Evolutionary conservation across 2,329 filamentous ascomycete species (phyloP), one percentile per base, ranked within the genome.

Genomic region (Talaromyces piceae): DNA sequence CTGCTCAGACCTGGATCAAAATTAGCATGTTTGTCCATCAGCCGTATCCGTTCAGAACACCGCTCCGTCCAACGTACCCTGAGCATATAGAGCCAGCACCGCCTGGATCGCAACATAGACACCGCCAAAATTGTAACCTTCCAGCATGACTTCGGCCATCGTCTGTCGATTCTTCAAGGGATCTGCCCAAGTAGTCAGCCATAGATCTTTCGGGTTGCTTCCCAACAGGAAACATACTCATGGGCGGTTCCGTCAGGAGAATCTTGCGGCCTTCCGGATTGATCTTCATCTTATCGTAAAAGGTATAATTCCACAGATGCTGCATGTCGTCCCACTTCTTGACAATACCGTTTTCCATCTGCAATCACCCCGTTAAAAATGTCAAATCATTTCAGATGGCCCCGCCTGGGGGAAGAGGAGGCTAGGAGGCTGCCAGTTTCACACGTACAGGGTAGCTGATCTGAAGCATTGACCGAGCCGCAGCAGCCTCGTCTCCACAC

Each of bases 261-360:
- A 98, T 97, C 81, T 98, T 98, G 72, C 91, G 89, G 59, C 89
- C 91, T 20, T 82, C 82, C 2, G 93, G 83, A 69, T 97, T 88
- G 61, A 98, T 78, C 71, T 90, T 83, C 82, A 98, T 88, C 82
- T 97, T 97, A 71, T 98, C 91, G 72, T 82, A 86, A 72, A 98
- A 98, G 22, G 93, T 98, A 71, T 94, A 97, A 75, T 98, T 91
- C 93, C 93, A 98, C 51, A 98, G 84, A 68, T 97, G 91, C 77
- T 95, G 88, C 93, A 98, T 98, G 72, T 98, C 93, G 62, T 98
- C 93, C 93, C 93, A 98, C 67, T 90, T 91, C 81, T 96, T 97
- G 60, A 98, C 90, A 64, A 98, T 97, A 64, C 93, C 93, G 70
- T 98, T 98, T 73, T 98, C 93, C 93, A 98, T 98, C 82, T 86